These are phyloP conservation scores for Plenodomus tracheiphilus DNA, from an alignment of 2,329 filamentous ascomycete genomes.

Conservation along the genomic window DNA sequence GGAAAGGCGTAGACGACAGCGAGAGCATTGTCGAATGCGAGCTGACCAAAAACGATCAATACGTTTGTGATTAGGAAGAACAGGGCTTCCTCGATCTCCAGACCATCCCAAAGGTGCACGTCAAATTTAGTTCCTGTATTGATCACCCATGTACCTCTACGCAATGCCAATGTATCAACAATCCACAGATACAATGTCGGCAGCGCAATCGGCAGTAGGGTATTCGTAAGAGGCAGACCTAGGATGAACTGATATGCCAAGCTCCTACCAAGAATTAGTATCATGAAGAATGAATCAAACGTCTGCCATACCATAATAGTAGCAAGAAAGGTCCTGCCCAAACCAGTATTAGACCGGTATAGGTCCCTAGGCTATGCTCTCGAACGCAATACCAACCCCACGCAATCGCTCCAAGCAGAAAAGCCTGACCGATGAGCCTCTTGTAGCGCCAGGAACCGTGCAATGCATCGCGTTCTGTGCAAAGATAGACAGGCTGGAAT, in stretches of 20 bases:
- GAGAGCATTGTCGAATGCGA: constrained; percentile 70
- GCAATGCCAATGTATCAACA: constrained; percentile 69
- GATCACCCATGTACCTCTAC: constrained; percentile 73
- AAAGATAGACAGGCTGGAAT: constrained; percentile 59
- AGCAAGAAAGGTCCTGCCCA: constrained; percentile 71
- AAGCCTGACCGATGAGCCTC: constrained; percentile 53
- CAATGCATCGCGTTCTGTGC: constrained; percentile 40
- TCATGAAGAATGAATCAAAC: background rate
- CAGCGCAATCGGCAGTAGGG: constrained; percentile 61
- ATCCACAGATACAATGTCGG: constrained; percentile 73
- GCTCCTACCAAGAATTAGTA: constrained; percentile 45
- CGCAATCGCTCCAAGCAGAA: constrained; percentile 51
- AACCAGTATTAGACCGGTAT: constrained; percentile 69
- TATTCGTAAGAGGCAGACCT: constrained; percentile 61
- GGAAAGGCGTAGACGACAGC: constrained; percentile 68
- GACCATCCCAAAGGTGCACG: constrained; percentile 62
- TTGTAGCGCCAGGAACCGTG: constrained; percentile 44
- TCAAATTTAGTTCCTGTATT: constrained; percentile 68
- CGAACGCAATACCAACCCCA: constrained; percentile 52
- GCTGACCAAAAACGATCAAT: constrained; percentile 69
- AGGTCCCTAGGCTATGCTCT: constrained; percentile 59
- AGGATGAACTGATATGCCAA: constrained; percentile 67
- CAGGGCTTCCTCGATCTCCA: constrained; percentile 74
- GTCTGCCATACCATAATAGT: constrained; percentile 58
- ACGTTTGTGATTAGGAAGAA: constrained; percentile 74